Evolutionary conservation across 371 early-diverging fungal genomes (phyloP).

Genomic region (Circinella minor): DNA sequence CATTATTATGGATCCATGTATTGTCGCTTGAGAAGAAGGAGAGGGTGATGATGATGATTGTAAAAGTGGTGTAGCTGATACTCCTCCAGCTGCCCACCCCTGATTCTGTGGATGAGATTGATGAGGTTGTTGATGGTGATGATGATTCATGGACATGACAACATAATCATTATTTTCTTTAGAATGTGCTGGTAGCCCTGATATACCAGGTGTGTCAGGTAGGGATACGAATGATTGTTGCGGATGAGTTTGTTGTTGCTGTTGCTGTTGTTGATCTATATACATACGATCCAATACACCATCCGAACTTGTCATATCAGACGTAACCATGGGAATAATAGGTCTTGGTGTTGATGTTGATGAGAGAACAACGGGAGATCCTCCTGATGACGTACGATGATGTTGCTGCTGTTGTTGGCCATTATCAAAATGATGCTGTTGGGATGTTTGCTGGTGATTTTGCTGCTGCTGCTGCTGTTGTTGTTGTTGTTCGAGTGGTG

Average conservation of each 20-base stretch:
- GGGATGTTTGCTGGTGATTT: background rate
- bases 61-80: background rate
- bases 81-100: background rate
- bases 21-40: background rate
- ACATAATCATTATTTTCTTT: constrained; percentile 6
- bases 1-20: background rate
- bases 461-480: constrained; percentile 7
- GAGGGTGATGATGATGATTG: constrained; percentile 1
- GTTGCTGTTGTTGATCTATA: background rate
- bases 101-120: background rate
- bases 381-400: background rate
- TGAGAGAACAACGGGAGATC: background rate
- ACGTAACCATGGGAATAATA: background rate
- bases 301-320: constrained; percentile 2
- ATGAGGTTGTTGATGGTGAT: background rate
- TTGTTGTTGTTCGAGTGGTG: background rate
- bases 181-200: background rate
- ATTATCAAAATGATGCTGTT: constrained; percentile 5
- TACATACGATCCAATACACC: background rate
- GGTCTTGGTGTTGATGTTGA: background rate
- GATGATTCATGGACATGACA: constrained; percentile 10
- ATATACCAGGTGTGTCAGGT: background rate
- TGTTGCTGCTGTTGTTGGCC: background rate
- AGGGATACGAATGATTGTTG: background rate
- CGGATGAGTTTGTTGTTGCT: constrained; percentile 6